These are phyloP conservation scores for Fomitopsis betulina DNA, from an alignment of 1,284 basidiomycete genomes.

Conservation along the genomic window DNA sequence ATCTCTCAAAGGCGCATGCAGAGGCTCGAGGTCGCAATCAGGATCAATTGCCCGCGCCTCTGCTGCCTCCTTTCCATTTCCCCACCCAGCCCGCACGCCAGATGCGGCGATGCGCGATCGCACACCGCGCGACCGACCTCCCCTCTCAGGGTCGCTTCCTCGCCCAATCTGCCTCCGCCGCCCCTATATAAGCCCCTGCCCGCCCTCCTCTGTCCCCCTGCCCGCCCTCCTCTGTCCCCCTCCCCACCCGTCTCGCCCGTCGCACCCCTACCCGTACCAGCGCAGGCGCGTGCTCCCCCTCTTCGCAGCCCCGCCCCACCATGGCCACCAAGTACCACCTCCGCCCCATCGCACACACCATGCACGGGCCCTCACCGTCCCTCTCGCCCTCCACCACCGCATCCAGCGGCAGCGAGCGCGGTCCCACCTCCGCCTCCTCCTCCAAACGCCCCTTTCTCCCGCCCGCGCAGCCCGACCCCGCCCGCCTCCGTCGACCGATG, in stretches of 20 bases:
- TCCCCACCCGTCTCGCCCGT: constrained; percentile 11
- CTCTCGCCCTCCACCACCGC: constrained; percentile 22
- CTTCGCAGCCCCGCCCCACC: constrained; percentile 6
- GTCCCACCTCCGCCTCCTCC: constrained; percentile 13
- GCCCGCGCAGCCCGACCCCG: constrained; percentile 9
- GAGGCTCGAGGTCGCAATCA: neutral
- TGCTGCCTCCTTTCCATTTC: neutral
- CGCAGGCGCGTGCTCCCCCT: neutral
- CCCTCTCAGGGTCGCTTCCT: neutral
- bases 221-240: constrained; percentile 10
- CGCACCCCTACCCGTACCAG: constrained; percentile 9
- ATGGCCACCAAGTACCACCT: constrained; percentile 21
- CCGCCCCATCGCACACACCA: constrained; percentile 17
- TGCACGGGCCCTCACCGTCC: constrained; percentile 13
- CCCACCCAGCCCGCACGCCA: neutral
- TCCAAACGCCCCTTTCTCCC: constrained; percentile 8
- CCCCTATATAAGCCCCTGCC: constrained; percentile 17
- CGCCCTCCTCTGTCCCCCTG: constrained; percentile 7
- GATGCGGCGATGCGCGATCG: constrained; percentile 1
- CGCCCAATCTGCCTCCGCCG: constrained; percentile 4
- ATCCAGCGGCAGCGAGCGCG: constrained; percentile 24
- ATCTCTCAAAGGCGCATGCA: neutral
- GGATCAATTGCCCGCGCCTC: neutral
- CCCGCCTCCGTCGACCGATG: constrained; percentile 15
- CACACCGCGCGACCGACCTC: neutral